phyloP scores from a whole-genome alignment of 306 rosid genomes.

The Mucuna pruriens region DNA sequence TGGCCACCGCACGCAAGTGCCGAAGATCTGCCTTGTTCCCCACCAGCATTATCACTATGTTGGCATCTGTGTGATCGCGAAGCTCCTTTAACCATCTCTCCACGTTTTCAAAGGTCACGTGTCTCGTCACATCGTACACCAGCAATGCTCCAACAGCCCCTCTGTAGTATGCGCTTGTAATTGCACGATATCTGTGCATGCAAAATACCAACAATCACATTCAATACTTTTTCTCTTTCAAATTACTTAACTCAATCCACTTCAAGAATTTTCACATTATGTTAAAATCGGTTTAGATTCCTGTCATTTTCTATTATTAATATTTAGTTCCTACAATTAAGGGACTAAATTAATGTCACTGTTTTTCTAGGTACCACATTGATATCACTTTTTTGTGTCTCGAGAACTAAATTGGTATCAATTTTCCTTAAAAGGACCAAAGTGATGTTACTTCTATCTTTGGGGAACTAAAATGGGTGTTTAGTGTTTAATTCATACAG shows the following conservation, averaged over 20 bases:
- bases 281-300: background rate
- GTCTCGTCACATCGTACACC: constrained; percentile 83
- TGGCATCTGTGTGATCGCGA: constrained; percentile 81
- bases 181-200: constrained; percentile 78
- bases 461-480: background rate
- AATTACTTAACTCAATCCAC: too few relatives aligned
- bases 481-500: background rate
- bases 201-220: constrained; percentile 36
- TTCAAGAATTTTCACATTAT: too few relatives aligned
- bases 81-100: constrained; percentile 92
- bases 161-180: constrained; percentile 81
- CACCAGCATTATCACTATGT: constrained; percentile 83
- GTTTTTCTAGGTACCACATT: background rate
- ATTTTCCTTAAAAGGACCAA: background rate
- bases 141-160: constrained; percentile 91
- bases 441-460: constrained; percentile 7
- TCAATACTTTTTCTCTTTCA: too few relatives aligned
- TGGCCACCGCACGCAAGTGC: constrained; percentile 71
- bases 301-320: background rate
- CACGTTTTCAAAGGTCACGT: constrained; percentile 75
- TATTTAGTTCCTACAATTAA: background rate
- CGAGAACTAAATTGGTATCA: background rate
- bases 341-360: background rate
- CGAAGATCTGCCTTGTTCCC: constrained; percentile 92
- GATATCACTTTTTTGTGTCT: background rate